These are phyloP conservation scores for Pythium graminicola DNA, from an alignment of 352 stramenopile species.

Conservation along the genomic window DNA sequence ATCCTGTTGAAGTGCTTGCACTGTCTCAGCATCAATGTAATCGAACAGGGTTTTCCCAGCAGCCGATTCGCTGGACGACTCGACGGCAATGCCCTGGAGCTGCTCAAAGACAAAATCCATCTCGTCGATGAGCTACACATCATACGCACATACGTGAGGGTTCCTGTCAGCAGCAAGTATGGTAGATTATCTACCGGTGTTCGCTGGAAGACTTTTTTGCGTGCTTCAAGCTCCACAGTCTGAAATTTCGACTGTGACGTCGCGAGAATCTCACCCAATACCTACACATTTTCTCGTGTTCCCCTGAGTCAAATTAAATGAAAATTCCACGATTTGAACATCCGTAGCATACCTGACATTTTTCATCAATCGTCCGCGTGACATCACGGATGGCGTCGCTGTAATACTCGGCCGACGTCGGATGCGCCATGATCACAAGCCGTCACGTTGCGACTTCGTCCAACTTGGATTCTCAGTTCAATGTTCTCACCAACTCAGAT, in stretches of 20 bases:
- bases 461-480: too few species aligned
- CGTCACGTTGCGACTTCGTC: neutral
- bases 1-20: slow-evolving; percentile 72
- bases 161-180: neutral
- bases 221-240: slow-evolving; percentile 30
- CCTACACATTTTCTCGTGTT: slow-evolving; percentile 20
- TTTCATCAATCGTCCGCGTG: slow-evolving; percentile 59
- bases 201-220: slow-evolving; percentile 51
- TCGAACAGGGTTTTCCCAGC: slow-evolving; percentile 73
- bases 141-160: neutral
- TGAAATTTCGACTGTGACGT: slow-evolving; percentile 54
- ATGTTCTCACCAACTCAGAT: slow-evolving; percentile 4
- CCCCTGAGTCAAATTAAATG: neutral
- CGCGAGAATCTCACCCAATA: slow-evolving; percentile 61
- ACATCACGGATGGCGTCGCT: slow-evolving; percentile 49
- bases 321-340: neutral
- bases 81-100: slow-evolving; percentile 44
- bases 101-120: slow-evolving; percentile 73
- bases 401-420: slow-evolving; percentile 32
- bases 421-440: slow-evolving; percentile 9
- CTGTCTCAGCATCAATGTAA: slow-evolving; percentile 77
- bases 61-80: slow-evolving; percentile 27
- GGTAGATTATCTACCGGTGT: slow-evolving; percentile 28
- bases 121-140: slow-evolving; percentile 50
- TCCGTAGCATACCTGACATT: slow-evolving; percentile 40